These are phyloP conservation scores for Trichophyton schoenleinii DNA, from an alignment of 2,329 filamentous ascomycete species.

Conservation along the genomic window DNA sequence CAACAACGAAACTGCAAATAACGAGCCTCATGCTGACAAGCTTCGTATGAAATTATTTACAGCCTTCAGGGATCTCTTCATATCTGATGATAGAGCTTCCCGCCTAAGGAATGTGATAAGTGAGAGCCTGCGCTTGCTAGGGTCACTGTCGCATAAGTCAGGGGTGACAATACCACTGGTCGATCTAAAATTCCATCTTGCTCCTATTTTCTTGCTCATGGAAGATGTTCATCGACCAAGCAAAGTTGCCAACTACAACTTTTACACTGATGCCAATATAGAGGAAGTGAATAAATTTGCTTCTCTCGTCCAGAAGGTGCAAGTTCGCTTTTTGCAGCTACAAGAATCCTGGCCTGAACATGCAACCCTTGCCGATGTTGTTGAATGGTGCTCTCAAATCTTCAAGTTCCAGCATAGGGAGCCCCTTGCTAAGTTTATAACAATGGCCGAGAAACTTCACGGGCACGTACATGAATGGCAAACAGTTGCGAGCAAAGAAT, in stretches of 20 bases:
- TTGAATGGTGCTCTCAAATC: constrained; percentile 60
- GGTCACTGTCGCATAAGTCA: constrained; percentile 21
- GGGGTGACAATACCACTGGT: constrained; percentile 17
- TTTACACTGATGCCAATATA: constrained; percentile 74
- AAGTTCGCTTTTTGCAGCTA: constrained; percentile 60
- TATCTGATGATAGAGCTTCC: constrained; percentile 18
- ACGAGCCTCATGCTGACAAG: constrained; percentile 35
- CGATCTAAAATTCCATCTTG: constrained; percentile 45
- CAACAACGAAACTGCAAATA: constrained; percentile 23
- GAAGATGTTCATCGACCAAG: constrained; percentile 36
- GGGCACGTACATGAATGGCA: constrained; percentile 87
- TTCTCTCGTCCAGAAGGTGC: constrained; percentile 54
- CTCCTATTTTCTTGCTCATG: constrained; percentile 53
- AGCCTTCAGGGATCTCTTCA: constrained; percentile 42
- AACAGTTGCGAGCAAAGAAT: constrained; percentile 71
- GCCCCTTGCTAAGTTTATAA: constrained; percentile 74
- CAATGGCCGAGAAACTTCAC: constrained; percentile 78
- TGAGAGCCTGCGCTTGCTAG: constrained; percentile 24
- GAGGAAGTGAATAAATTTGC: constrained; percentile 63
- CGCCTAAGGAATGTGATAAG: constrained; percentile 25
- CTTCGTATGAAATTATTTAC: constrained; percentile 50
- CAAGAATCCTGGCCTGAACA: constrained; percentile 53
- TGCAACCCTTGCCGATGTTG: constrained; percentile 68
- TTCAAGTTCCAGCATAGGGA: constrained; percentile 65
- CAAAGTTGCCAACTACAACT: constrained; percentile 55